phyloP scores from a whole-genome alignment of 306 rosid genomes.

The Inga leiocalycina region DNA sequence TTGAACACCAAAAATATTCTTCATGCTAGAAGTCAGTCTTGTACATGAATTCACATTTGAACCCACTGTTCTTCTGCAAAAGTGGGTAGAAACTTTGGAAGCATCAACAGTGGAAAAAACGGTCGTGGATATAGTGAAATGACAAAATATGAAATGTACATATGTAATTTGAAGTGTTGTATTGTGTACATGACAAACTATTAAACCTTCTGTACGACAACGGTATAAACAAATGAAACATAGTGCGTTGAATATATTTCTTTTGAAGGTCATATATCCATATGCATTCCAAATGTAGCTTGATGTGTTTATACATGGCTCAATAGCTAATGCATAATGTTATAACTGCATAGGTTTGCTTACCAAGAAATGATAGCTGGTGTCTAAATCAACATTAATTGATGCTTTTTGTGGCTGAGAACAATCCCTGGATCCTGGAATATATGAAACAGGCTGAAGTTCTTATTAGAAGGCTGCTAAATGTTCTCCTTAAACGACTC shows the following conservation, averaged over 20 bases:
- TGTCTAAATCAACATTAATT: not conserved
- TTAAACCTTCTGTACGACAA: not conserved
- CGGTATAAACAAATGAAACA: not conserved
- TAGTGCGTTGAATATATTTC: not conserved
- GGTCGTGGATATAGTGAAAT: not conserved
- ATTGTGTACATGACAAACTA: too few species aligned
- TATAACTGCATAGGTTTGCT: too few species aligned
- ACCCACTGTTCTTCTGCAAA: not conserved
- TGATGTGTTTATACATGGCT: not conserved
- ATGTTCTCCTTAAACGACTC: slow-evolving; percentile 35
- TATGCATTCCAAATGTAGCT: not conserved
- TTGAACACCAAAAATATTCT: not conserved
- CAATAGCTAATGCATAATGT: not conserved
- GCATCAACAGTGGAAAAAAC: not conserved
- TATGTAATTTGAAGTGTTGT: not conserved
- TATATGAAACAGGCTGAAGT: slow-evolving; percentile 41
- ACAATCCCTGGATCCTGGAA: slow-evolving; percentile 34
- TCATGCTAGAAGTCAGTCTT: not conserved
- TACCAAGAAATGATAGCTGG: not conserved
- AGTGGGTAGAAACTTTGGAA: not conserved
- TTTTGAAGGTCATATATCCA: not conserved
- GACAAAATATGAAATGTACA: not conserved
- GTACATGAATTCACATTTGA: not conserved
- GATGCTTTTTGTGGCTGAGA: slow-evolving; percentile 25
- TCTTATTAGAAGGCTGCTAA: slow-evolving; percentile 36